phyloP scores from a whole-genome alignment of 2,329 filamentous ascomycete genomes.

The Aspergillus pseudonomiae region DNA sequence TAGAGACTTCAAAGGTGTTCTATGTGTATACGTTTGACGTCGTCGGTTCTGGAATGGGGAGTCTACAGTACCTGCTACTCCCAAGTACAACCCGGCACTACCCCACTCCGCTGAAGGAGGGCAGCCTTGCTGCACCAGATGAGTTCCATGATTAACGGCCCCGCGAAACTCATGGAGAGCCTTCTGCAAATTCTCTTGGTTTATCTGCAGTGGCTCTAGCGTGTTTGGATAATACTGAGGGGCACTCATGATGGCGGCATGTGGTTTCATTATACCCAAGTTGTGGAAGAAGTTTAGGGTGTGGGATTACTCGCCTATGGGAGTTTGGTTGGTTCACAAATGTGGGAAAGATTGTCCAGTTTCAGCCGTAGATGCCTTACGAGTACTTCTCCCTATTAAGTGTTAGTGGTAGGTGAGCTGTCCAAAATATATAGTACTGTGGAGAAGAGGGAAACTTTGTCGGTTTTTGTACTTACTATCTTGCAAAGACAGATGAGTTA shows the following conservation, averaged over 20 bases:
- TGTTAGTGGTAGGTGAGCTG: background rate
- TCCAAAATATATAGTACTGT: background rate
- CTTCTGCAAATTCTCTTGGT: constrained; percentile 19
- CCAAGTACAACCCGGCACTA: constrained; percentile 34
- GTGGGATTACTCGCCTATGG: background rate
- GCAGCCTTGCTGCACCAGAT: constrained; percentile 28
- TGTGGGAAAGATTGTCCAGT: background rate
- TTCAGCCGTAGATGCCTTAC: background rate
- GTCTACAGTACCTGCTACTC: constrained; percentile 32
- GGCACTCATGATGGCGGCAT: background rate
- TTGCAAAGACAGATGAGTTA: background rate
- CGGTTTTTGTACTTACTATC: background rate
- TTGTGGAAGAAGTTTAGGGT: background rate
- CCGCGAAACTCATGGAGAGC: constrained; percentile 32
- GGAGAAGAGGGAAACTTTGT: background rate
- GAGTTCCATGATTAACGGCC: constrained; percentile 33
- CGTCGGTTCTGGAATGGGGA: background rate
- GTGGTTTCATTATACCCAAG: background rate
- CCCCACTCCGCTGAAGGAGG: constrained; percentile 28
- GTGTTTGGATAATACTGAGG: constrained; percentile 33
- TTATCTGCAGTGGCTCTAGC: constrained; percentile 26
- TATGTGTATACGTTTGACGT: background rate
- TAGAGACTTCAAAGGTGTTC: background rate
- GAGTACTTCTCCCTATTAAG: background rate
- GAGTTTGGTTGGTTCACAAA: background rate